Evolutionary conservation across 768 basidiomycete species (phyloP).

Genomic region (Crassisporium funariophilum): DNA sequence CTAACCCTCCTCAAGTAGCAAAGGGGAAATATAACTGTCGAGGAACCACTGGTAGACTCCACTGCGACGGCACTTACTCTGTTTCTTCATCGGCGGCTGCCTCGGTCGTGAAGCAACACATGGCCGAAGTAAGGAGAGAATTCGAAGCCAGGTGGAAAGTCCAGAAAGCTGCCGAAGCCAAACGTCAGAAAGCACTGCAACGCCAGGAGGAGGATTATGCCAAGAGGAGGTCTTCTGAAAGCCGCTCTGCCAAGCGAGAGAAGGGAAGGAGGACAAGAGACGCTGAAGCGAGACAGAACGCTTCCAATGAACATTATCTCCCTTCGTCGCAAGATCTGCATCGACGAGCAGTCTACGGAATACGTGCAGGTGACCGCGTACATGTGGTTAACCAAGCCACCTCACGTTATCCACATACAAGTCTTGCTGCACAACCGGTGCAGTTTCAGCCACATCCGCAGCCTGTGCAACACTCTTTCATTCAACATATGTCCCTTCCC

Average conservation of each 20-base stretch:
- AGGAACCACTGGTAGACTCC: constrained; percentile 14
- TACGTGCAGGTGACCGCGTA: no score
- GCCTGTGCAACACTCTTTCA: no score
- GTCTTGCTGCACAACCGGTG: no score
- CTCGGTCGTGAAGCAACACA: not conserved
- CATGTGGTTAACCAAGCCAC: no score
- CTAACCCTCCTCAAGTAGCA: constrained; percentile 32
- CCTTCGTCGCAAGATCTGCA: not conserved
- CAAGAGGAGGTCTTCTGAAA: not conserved
- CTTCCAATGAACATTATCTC: not conserved
- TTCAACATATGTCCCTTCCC: no score
- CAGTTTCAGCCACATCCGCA: no score
- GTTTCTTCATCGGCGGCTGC: constrained; percentile 12
- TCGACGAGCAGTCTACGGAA: no score
- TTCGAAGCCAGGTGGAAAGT: not conserved
- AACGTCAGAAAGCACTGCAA: not conserved
- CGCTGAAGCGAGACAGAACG: no score
- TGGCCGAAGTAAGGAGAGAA: not conserved
- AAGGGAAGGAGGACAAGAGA: not conserved
- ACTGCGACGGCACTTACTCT: constrained; percentile 26
- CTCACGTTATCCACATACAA: no score
- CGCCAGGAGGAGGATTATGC: not conserved
- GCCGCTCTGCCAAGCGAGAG: not conserved
- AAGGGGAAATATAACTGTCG: constrained; percentile 31
- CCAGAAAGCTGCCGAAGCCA: not conserved